Evolutionary conservation across 1,284 basidiomycete species (phyloP), one percentile per base, ranked within the genome.

Genomic region (Neolentinus lepideus): DNA sequence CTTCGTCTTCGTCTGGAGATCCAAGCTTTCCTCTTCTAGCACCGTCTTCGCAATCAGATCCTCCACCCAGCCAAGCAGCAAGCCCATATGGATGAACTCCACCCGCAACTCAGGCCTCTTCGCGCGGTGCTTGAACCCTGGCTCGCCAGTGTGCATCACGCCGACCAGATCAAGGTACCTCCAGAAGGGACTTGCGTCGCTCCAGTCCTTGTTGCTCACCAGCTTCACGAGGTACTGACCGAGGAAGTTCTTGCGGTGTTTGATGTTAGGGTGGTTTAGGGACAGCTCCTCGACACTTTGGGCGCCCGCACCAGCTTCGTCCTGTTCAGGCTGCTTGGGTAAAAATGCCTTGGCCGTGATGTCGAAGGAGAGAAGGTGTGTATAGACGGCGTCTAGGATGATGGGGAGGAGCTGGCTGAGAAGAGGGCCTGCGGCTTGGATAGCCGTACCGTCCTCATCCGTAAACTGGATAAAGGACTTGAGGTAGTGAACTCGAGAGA

Each of bases 151-250:
- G 19, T 43, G 38, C 38, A 43, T 43, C 8, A 43, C 38, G 16
- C 38, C 38, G 38, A 43, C 38, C 16, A 43, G 38, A 16, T 43
- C 38, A 3, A 43, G 38, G 16, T 43, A 43, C 8, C 38, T 3
- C 38, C 38, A 43, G 38, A 43, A 43, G 38, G 38, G 38, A 21
- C 38, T 43, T 4, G 38, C 38, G 16, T 43, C 38, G 38, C 38
- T 43, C 38, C 38, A 43, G n/a, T 43, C 38, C 38, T 43, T 43
- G 38, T 43, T 43, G 38, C 38, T 43, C 38, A 43, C 38, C 38
- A 43, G 38, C 38, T 43, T 43, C 8, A 43, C 38, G 38, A 43
- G n/a, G 16, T 43, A 43, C 38, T 43, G 38, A 4, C 38, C 38
- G 16, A 43, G 38, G 38, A 43, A 43, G 38, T 43, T 16, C 16